Conservation (phyloP, 371 early-diverging fungal species). For the Rhizopus delemar region DNA sequence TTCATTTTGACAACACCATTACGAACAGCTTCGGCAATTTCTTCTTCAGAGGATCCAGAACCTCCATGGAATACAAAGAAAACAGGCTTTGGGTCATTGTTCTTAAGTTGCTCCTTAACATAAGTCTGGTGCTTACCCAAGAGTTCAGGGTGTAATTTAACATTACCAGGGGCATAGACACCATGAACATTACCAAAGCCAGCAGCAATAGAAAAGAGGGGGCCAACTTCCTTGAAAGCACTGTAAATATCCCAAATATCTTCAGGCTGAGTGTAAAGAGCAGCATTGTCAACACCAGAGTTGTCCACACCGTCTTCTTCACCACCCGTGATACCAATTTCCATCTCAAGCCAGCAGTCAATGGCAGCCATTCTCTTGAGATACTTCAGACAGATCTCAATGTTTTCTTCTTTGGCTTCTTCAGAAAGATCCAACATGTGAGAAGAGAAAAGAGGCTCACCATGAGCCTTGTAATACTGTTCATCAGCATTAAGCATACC, state of each 20-base stretch:
- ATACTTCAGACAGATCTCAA: slow-evolving; percentile 82
- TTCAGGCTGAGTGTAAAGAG: slow-evolving; percentile 89
- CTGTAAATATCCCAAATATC: slow-evolving; percentile 90
- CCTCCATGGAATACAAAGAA: slow-evolving; percentile 95
- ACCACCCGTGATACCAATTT: slow-evolving; percentile 94
- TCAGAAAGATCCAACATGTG: slow-evolving; percentile 95
- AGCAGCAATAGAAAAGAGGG: slow-evolving; percentile 88
- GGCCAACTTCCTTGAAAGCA: slow-evolving; percentile 73
- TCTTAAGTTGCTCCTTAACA: slow-evolving; percentile 68
- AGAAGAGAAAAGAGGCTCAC: slow-evolving; percentile 91
- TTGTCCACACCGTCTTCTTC: slow-evolving; percentile 96
- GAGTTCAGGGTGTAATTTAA: slow-evolving; percentile 84
- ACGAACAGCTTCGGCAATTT: slow-evolving; percentile 79
- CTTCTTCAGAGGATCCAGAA: slow-evolving; percentile 80
- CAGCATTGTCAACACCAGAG: slow-evolving; percentile 80
- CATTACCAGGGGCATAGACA: slow-evolving; percentile 92
- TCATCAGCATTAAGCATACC: slow-evolving; percentile 88
- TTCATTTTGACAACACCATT: slow-evolving; percentile 94
- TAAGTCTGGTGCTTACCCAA: slow-evolving; percentile 84
- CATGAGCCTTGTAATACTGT: slow-evolving; percentile 84
- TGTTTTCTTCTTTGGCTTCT: slow-evolving; percentile 89
- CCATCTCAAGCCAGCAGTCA: slow-evolving; percentile 87
- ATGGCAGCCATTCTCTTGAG: slow-evolving; percentile 85
- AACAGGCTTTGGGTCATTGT: slow-evolving; percentile 70
- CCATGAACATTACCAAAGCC: slow-evolving; percentile 91